Conservation (phyloP, 139 green algal genomes). For the Tetraselmis striata region DNA sequence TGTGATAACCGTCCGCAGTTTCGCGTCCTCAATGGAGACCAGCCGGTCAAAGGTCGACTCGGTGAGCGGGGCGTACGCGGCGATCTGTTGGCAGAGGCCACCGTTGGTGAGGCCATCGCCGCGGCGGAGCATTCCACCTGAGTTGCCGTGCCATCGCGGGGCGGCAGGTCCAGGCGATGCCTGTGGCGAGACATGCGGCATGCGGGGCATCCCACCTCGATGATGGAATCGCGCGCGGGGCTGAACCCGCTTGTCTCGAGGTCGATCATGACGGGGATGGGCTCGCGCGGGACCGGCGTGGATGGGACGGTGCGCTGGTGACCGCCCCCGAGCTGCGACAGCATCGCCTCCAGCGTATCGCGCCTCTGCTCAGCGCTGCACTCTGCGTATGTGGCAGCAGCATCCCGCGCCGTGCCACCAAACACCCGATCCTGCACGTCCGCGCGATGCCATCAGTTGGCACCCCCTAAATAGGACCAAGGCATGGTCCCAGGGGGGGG, state of each 20-base stretch:
- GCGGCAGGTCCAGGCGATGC: neutral
- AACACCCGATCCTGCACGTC: neutral
- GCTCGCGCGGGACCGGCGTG: neutral
- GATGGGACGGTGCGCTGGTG: neutral
- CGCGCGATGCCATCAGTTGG: neutral
- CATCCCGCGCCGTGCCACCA: neutral
- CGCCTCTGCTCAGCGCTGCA: neutral
- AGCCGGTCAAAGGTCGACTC: neutral
- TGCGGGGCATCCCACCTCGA: too few species aligned
- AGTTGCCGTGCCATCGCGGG: neutral
- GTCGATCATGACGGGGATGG: neutral
- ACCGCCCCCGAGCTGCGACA: neutral
- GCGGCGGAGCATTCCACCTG: neutral
- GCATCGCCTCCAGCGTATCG: neutral
- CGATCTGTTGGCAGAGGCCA: neutral
- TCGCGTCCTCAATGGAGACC: neutral
- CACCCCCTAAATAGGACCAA: too few species aligned
- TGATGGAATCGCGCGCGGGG: neutral
- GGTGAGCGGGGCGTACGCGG: neutral
- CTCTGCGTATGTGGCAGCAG: neutral
- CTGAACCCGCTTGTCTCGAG: neutral
- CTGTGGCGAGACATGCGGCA: too few species aligned
- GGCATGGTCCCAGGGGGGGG: too few species aligned
- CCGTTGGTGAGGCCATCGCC: neutral
- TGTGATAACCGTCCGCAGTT: neutral